Evolutionary conservation across 1,284 basidiomycete genomes (phyloP).

Genomic region (Pseudozyma hubeiensis): DNA sequence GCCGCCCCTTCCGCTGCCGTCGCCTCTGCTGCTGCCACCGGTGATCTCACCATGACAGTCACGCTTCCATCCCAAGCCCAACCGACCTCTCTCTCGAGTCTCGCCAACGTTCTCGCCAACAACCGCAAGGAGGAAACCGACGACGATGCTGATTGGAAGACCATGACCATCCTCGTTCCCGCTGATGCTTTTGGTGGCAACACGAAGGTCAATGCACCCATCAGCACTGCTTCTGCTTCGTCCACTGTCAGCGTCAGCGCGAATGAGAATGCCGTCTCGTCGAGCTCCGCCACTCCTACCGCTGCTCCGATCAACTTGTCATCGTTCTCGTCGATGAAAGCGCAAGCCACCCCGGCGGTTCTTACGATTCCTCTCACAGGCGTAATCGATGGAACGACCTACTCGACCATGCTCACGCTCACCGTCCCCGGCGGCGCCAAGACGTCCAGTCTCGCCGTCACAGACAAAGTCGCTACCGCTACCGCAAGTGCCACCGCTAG

Average conservation of each 20-base stretch:
- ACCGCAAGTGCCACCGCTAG: slow-evolving; percentile 9
- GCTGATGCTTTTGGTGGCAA: slow-evolving; percentile 35
- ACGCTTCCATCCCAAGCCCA: slow-evolving; percentile 29
- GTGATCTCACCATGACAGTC: slow-evolving; percentile 37
- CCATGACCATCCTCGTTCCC: slow-evolving; percentile 47
- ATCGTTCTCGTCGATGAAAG: slow-evolving; percentile 28
- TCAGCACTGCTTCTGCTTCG: slow-evolving; percentile 10
- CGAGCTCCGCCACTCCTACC: background rate
- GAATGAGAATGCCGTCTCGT: slow-evolving; percentile 2
- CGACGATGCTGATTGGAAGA: slow-evolving; percentile 30
- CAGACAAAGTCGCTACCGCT: slow-evolving; percentile 8
- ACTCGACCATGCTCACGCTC: slow-evolving; percentile 39
- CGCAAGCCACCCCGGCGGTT: slow-evolving; percentile 6
- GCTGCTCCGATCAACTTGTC: slow-evolving; percentile 29
- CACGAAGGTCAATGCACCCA: slow-evolving; percentile 15
- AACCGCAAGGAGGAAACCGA: slow-evolving; percentile 2
- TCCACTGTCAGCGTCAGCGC: background rate
- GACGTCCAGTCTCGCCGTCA: slow-evolving; percentile 1
- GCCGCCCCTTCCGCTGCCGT: background rate
- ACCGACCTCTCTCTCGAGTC: slow-evolving; percentile 20
- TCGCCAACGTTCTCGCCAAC: slow-evolving; percentile 16
- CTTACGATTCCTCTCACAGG: slow-evolving; percentile 37
- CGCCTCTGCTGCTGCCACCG: slow-evolving; percentile 8
- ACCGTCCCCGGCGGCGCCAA: slow-evolving; percentile 12
- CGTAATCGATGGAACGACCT: slow-evolving; percentile 33